phyloP scores from a whole-genome alignment of 495 filamentous ascomycete species.

The Xylaria venustula region DNA sequence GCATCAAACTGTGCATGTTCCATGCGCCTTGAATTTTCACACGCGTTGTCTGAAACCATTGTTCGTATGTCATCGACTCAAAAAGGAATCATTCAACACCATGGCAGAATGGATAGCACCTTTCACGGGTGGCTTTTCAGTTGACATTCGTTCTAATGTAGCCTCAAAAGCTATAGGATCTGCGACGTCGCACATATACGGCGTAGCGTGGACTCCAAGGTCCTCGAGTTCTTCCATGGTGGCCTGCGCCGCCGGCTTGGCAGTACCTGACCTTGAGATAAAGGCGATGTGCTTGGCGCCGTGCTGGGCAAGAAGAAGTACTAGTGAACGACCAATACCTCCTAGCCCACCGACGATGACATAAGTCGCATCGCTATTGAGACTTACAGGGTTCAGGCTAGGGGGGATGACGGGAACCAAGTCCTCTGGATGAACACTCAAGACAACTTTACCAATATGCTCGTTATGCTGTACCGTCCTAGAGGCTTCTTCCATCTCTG shows the following conservation, averaged over 20 bases:
- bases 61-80: slow-evolving; percentile 44
- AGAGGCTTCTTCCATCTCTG: too few relatives aligned
- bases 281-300: slow-evolving; percentile 50
- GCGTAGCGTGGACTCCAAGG: not conserved
- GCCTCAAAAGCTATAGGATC: not conserved
- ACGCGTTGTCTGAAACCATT: slow-evolving; percentile 36
- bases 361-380: slow-evolving; percentile 29
- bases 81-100: slow-evolving; percentile 46
- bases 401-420: too few relatives aligned
- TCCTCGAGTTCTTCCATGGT: not conserved
- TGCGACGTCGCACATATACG: not conserved
- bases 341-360: slow-evolving; percentile 42
- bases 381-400: slow-evolving; percentile 14
- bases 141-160: not conserved
- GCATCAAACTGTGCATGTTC: slow-evolving; percentile 44
- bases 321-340: slow-evolving; percentile 43
- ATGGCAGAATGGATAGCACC: slow-evolving; percentile 40
- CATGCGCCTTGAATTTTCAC: slow-evolving; percentile 48
- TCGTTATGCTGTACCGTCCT: too few relatives aligned
- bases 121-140: slow-evolving; percentile 38
- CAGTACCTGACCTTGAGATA: slow-evolving; percentile 34
- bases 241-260: not conserved
- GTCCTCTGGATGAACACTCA: too few relatives aligned
- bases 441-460: too few relatives aligned
- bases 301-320: slow-evolving; percentile 43